Base-by-base conservation (phyloP, 345 rosid genomes). In the Linum usitatissimum region DNA sequence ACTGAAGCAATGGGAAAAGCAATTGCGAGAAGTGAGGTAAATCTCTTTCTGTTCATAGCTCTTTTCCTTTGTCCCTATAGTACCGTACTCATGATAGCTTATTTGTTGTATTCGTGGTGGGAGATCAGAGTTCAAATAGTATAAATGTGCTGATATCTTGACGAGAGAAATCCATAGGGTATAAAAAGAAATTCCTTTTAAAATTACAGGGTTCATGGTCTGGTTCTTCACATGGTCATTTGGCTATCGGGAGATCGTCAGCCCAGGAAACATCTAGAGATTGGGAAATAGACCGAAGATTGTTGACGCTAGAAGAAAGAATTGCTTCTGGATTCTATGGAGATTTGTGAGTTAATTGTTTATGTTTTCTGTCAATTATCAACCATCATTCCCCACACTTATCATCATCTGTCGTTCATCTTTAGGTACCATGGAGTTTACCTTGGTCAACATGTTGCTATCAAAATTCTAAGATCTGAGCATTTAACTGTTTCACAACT, bases 321-420 rank as follows among this genome's bases (percentile, higher is more conserved):
- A 82, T 86, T 73, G 85, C 80, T 14, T 78, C 80, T 73, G 90
- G 90, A 55, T 82, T 86, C 63, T 80, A 81, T 75, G 94, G 90
- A 63, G 90, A 86, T 70, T 58, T 86, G 94, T 86, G 60, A 82
- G 87, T 73, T 70, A 34, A 38, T 60, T 31, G 40, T 66, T 18
- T 61, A 48, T 9, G 49, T 70, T 18, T 65, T 53, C 60, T 55
- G 18, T 40, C 68, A 12, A 57, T 62, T 21, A 40, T 64, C 6
- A 30, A 18, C 53, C 76, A 14, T 60, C 17, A 5, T 31, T 66
- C 53, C 61, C 30, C 60, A 18, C 55, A 3, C 54, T 67, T 8
- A 57, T 68, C 55, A 70, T 72, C 48, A 20, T 67, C 54, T 67
- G 31, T 60, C 54, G 36, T 61, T 67, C 36, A 55, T 70, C 21